phyloP scores from a whole-genome alignment of 2,329 filamentous ascomycete genomes.

The Fusarium floridanum region DNA sequence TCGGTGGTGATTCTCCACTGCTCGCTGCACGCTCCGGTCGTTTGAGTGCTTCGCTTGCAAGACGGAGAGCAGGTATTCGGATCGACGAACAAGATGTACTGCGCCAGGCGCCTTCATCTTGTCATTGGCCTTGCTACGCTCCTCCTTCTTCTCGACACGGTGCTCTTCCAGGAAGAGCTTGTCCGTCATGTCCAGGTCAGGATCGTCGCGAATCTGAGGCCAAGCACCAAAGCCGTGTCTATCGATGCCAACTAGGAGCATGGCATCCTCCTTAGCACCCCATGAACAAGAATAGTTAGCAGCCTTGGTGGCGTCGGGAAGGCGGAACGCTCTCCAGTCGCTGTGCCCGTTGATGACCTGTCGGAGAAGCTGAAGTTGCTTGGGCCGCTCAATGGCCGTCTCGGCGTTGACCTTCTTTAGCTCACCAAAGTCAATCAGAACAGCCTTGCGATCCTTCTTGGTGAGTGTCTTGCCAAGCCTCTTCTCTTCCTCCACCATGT shows the following conservation, averaged over 20 bases:
- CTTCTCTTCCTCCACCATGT: conserved; percentile 84
- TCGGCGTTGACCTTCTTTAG: conserved; percentile 97
- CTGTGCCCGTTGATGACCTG: conserved; percentile 75
- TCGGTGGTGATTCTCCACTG: conserved; percentile 92
- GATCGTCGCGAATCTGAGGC: conserved; percentile 92
- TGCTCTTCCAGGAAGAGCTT: conserved; percentile 98
- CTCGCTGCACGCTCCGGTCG: conserved; percentile 80
- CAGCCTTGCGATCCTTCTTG: conserved; percentile 98
- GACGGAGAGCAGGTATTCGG: conserved; percentile 96
- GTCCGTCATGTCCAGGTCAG: conserved; percentile 85
- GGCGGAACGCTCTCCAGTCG: conserved; percentile 84
- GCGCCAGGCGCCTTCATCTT: conserved; percentile 94
- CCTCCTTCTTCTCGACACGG: conserved; percentile 97
- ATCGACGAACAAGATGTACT: conserved; percentile 93
- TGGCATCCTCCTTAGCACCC: conserved; percentile 94
- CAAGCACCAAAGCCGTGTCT: conserved; percentile 96
- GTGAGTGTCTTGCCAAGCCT: conserved; percentile 84
- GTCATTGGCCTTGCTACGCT: conserved; percentile 82
- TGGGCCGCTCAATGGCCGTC: conserved; percentile 91
- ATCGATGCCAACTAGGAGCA: conserved; percentile 94
- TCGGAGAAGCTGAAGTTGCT: conserved; percentile 87
- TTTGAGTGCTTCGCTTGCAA: conserved; percentile 86
- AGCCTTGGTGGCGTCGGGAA: conserved; percentile 91
- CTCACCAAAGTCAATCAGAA: conserved; percentile 93
- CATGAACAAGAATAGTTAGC: conserved; percentile 93